phyloP scores from a whole-genome alignment of 768 basidiomycete species.

The Kwoniella dejecticola region DNA sequence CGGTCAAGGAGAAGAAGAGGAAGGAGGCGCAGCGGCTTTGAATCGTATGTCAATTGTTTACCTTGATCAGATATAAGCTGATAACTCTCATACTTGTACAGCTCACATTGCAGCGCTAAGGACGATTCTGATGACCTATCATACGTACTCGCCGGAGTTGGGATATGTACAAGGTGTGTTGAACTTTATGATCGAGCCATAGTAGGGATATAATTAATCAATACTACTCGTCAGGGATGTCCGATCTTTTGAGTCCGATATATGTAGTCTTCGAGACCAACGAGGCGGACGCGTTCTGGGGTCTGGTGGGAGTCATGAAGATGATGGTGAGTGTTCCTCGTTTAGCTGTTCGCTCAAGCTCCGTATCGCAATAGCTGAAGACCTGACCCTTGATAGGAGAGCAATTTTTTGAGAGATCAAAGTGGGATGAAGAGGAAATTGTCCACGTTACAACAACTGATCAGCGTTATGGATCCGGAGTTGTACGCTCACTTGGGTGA shows the following conservation, averaged over 20 bases:
- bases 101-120: slow-evolving; percentile 83
- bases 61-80: slow-evolving; percentile 13
- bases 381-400: slow-evolving; percentile 63
- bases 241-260: slow-evolving; percentile 88
- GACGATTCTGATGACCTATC: slow-evolving; percentile 74
- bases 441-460: slow-evolving; percentile 81
- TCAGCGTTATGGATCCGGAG: slow-evolving; percentile 93
- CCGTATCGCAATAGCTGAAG: no score
- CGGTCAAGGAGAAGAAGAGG: slow-evolving; percentile 43
- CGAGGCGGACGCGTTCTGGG: slow-evolving; percentile 93
- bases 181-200: not conserved
- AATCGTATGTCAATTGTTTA: slow-evolving; percentile 45
- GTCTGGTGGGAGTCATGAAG: slow-evolving; percentile 91
- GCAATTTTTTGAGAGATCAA: slow-evolving; percentile 94
- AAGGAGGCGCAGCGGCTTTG: slow-evolving; percentile 47
- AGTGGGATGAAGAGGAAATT: slow-evolving; percentile 97
- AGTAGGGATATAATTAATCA: not conserved
- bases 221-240: slow-evolving; percentile 65
- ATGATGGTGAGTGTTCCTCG: slow-evolving; percentile 71
- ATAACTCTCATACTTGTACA: slow-evolving; percentile 10
- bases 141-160: slow-evolving; percentile 57
- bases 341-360: not conserved
- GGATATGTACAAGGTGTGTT: slow-evolving; percentile 82
- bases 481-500: slow-evolving; percentile 85
- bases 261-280: slow-evolving; percentile 89